Base-by-base conservation (phyloP, 2,329 filamentous ascomycete species). In the Fusarium dlaminii region DNA sequence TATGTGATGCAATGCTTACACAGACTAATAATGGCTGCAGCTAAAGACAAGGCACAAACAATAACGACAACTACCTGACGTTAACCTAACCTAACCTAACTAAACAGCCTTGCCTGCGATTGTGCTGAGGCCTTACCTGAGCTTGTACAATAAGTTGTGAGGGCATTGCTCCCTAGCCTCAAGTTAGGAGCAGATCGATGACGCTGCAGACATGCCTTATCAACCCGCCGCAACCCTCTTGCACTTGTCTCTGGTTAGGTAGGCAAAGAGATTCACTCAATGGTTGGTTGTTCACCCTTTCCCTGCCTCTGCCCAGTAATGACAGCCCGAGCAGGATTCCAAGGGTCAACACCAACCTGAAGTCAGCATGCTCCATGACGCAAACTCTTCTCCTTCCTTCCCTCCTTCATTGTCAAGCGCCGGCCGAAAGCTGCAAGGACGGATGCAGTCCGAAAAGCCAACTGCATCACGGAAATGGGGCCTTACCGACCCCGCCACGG, bases 301-400 rank as follows among this genome's bases (percentile, higher is more conserved):
- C 59, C 55, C 45, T 72, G 65, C 55, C 32, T 58, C 27, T 63
- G 68, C 51, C 40, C 27, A 22, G 43, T 27, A 29, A 58, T 58
- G 24, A 49, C 55, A 58, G 32, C 18, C 32, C 59, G 70, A 67
- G 39, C 52, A 68, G 73, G 75, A 77, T 77, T 77, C 63, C 69
- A 75, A 59, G 68, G 66, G 71, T 76, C 74, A 63, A 48, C 51
- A 63, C 32, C 63, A 64, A 57, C 48, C 59, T 32, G 59, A 70
- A 68, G 51, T 46, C 15, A 69, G 54, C 42, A 71, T 72, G 67
- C 72, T 63, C 64, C 59, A 78, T 78, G 76, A 78, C 76, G 75
- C 68, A 78, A 75, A 66, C 66, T 52, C 39, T 63, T 55, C 45
- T 46, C 42, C 58, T 45, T 51, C 46, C 40, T 52, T 55, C 63